A percentile compares a stretch with the other conserved stretches of the same genome.
phyloP scores from a whole-genome alignment of 2,329 filamentous ascomycete genomes.

The Biscogniauxia sp. region DNA sequence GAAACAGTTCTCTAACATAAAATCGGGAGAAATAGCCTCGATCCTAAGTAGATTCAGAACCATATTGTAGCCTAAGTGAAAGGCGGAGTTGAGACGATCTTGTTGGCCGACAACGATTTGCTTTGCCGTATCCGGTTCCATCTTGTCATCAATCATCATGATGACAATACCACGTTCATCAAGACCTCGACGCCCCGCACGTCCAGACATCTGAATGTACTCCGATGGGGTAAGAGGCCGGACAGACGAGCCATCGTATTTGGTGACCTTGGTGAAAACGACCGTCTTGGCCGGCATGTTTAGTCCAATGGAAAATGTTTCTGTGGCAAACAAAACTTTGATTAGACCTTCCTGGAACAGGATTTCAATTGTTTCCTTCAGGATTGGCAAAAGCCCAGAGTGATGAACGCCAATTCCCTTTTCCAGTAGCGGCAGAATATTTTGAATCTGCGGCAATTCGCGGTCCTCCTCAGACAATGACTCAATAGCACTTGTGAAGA shows the following conservation, averaged over 20 bases:
- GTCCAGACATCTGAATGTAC: slow-evolving; percentile 98
- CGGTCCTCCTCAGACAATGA: slow-evolving; percentile 91
- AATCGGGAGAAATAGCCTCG: slow-evolving; percentile 98
- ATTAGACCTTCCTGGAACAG: slow-evolving; percentile 97
- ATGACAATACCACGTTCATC: slow-evolving; percentile 98
- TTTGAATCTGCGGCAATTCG: slow-evolving; percentile 81
- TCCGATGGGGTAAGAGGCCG: slow-evolving; percentile 91
- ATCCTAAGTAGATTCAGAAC: slow-evolving; percentile 93
- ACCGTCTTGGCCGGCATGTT: slow-evolving; percentile 99
- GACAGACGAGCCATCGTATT: slow-evolving; percentile 81
- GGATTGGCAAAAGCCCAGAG: slow-evolving; percentile 87
- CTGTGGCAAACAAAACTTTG: slow-evolving; percentile 96
- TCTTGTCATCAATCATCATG: slow-evolving; percentile 98
- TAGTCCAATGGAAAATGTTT: slow-evolving; percentile 96
- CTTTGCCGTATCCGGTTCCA: slow-evolving; percentile 92
- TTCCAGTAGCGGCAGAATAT: slow-evolving; percentile 83
- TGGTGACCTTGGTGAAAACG: slow-evolving; percentile 95
- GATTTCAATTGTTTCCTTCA: slow-evolving; percentile 99
- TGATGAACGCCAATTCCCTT: slow-evolving; percentile 97
- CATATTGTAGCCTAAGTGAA: slow-evolving; percentile 99
- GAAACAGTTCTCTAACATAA: slow-evolving; percentile 98
- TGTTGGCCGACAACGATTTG: slow-evolving; percentile 95
- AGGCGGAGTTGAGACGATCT: slow-evolving; percentile 95
- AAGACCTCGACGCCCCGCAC: slow-evolving; percentile 92
- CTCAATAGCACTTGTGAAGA: slow-evolving; percentile 90